These are phyloP conservation scores for Colletotrichum sojae DNA, from an alignment of 2,329 filamentous ascomycete species.

Conservation along the genomic window DNA sequence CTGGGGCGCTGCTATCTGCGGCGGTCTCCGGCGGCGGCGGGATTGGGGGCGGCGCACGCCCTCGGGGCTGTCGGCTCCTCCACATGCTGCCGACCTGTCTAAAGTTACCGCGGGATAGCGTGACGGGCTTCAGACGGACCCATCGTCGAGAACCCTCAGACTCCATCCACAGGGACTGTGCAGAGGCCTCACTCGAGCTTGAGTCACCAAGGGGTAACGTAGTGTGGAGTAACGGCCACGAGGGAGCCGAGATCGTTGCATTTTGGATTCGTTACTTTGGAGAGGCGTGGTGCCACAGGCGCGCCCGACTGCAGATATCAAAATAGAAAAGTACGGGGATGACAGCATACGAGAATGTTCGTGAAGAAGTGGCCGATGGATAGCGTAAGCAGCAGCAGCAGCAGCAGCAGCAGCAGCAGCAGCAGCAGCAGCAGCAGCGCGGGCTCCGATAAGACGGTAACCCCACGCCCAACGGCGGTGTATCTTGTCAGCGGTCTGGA, in stretches of 20 bases:
- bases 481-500: slow-evolving; percentile 7
- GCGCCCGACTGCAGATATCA: not conserved
- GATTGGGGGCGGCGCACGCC: slow-evolving; percentile 1
- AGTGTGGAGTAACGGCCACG: slow-evolving; percentile 1
- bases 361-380: not conserved
- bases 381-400: slow-evolving; percentile 12
- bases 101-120: slow-evolving; percentile 15
- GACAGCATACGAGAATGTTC: slow-evolving; percentile 29
- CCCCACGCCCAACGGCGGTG: slow-evolving; percentile 10
- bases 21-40: slow-evolving; percentile 8
- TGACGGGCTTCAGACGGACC: slow-evolving; percentile 16
- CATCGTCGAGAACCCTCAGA: slow-evolving; percentile 4
- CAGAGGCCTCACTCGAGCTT: not conserved
- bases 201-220: slow-evolving; percentile 1
- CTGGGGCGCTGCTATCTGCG: not conserved
- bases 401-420: slow-evolving; percentile 2
- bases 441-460: slow-evolving; percentile 1
- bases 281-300: slow-evolving; percentile 14
- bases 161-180: slow-evolving; percentile 13
- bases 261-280: not conserved
- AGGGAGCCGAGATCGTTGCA: slow-evolving; percentile 14
- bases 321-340: slow-evolving; percentile 30
- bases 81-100: not conserved
- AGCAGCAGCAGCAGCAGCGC: not conserved
- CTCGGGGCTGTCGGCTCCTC: slow-evolving; percentile 6